Conservation (phyloP, 352 stramenopile genomes). For the Phytopythium litorale region DNA sequence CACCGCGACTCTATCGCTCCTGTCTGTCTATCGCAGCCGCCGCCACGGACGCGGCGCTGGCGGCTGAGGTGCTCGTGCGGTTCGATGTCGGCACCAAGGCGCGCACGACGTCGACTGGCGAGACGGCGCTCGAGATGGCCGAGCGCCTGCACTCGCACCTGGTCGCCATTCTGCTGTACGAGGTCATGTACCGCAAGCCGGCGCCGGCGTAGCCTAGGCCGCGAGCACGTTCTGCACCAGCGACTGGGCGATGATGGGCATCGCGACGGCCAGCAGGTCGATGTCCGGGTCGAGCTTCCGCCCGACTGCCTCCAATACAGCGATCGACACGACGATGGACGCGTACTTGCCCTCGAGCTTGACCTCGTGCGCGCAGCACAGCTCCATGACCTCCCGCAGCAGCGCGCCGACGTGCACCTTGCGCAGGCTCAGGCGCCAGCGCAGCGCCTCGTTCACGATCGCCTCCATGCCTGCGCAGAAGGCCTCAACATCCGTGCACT, state of each 20-base stretch:
- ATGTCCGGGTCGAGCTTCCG: conserved; percentile 90
- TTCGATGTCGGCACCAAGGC: conserved; percentile 60
- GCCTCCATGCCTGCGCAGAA: conserved; percentile 71
- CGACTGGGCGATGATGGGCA: conserved; percentile 92
- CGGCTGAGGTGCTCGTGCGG: conserved; percentile 62
- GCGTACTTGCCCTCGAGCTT: conserved; percentile 94
- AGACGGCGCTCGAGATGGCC: conserved; percentile 76
- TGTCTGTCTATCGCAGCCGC: conserved; percentile 35
- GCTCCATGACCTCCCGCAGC: conserved; percentile 77
- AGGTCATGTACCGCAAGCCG: conserved; percentile 57
- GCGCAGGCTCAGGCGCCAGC: conserved; percentile 57
- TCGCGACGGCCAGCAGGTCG: conserved; percentile 80
- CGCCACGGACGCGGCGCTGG: conserved; percentile 57
- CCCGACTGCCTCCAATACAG: conserved; percentile 92
- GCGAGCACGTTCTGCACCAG: conserved; percentile 75
- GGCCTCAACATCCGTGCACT: conserved; percentile 67
- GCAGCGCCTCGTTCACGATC: conserved; percentile 65
- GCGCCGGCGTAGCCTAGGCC: conserved; percentile 8
- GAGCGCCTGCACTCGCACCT: conserved; percentile 70
- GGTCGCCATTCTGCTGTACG: conserved; percentile 69
- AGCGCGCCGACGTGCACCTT: conserved; percentile 76
- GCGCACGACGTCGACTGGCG: conserved; percentile 57
- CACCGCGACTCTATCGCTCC: conserved; percentile 3
- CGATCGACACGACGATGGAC: conserved; percentile 93
- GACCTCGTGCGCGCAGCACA: conserved; percentile 91